Evolutionary conservation across 106 monocot genomes (phyloP).

Genomic region (Triglochin maritima): DNA sequence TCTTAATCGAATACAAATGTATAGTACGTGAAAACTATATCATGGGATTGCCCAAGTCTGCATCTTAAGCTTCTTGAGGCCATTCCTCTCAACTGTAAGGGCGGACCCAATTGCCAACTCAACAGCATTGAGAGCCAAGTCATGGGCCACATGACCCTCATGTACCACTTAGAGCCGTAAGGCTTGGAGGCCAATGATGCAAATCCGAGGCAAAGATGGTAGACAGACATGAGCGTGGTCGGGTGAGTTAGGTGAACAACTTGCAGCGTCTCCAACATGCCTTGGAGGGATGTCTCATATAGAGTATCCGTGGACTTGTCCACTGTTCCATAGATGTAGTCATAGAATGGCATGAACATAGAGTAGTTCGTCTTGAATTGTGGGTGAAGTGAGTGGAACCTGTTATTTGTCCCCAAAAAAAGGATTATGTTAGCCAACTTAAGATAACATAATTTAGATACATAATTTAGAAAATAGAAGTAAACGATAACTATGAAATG

Average conservation of each 20-base stretch:
- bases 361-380: constrained; percentile 67
- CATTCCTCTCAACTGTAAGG: constrained; percentile 47
- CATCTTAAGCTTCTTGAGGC: constrained; percentile 33
- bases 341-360: constrained; percentile 82
- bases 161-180: constrained; percentile 30
- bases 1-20: too few relatives aligned
- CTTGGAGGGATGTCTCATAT: constrained; percentile 33
- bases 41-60: constrained; percentile 59
- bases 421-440: neutral
- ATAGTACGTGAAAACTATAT: constrained; percentile 48
- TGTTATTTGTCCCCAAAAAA: neutral
- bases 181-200: constrained; percentile 51
- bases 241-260: constrained; percentile 61
- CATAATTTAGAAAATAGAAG: too few relatives aligned
- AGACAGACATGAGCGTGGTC: constrained; percentile 39
- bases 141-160: constrained; percentile 23
- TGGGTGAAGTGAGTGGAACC: constrained; percentile 77
- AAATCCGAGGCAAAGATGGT: constrained; percentile 35
- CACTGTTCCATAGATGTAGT: constrained; percentile 49
- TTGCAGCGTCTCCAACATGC: constrained; percentile 23
- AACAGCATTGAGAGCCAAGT: constrained; percentile 15
- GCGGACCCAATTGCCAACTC: constrained; percentile 21
- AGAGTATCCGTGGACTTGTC: constrained; percentile 37
- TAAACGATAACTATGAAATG: too few relatives aligned
- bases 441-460: neutral